These are phyloP conservation scores for Hortiboletus flavorubellus DNA, from an alignment of 768 basidiomycete species.

Conservation along the genomic window DNA sequence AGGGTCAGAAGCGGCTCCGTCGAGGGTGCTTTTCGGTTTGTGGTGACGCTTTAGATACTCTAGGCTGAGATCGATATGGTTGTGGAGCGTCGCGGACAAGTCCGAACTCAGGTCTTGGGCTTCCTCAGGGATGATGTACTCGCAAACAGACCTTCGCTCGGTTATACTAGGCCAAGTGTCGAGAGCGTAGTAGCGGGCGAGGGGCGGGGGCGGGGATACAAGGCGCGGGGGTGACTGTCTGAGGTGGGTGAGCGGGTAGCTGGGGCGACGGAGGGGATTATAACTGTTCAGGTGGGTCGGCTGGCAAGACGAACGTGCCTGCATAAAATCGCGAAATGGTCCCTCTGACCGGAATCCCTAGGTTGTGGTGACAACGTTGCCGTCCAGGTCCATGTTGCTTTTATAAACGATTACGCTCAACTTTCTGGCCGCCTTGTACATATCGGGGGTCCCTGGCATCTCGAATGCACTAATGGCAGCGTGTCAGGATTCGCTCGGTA, in stretches of 20 bases:
- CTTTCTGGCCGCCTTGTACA: slow-evolving; percentile 25
- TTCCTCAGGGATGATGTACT: slow-evolving; percentile 32
- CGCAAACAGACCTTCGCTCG: slow-evolving; percentile 25
- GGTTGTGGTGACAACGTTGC: slow-evolving; percentile 5
- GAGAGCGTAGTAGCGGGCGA: slow-evolving; percentile 13
- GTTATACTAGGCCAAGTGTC: slow-evolving; percentile 4
- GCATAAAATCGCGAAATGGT: slow-evolving; percentile 26
- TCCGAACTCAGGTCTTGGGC: slow-evolving; percentile 26
- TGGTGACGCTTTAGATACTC: slow-evolving; percentile 63
- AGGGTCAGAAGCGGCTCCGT: slow-evolving; percentile 48
- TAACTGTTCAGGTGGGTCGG: slow-evolving; percentile 17
- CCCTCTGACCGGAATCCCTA: slow-evolving; percentile 10
- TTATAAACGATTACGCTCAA: slow-evolving; percentile 27
- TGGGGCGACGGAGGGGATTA: slow-evolving; percentile 17
- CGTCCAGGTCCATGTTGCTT: slow-evolving; percentile 19
- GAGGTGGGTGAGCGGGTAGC: slow-evolving; percentile 12
- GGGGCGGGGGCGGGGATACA: slow-evolving; percentile 20
- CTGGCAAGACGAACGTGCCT: slow-evolving; percentile 34
- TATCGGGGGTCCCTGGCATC: slow-evolving; percentile 19
- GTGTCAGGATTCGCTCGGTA: slow-evolving; percentile 23
- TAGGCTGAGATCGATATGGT: slow-evolving; percentile 32
- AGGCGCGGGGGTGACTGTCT: slow-evolving; percentile 4
- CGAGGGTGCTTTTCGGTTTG: slow-evolving; percentile 44
- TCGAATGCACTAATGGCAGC: slow-evolving; percentile 6
- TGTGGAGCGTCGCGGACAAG: slow-evolving; percentile 33